phyloP scores from a whole-genome alignment of 306 rosid genomes.

The Elaeagnus macrophylla region DNA sequence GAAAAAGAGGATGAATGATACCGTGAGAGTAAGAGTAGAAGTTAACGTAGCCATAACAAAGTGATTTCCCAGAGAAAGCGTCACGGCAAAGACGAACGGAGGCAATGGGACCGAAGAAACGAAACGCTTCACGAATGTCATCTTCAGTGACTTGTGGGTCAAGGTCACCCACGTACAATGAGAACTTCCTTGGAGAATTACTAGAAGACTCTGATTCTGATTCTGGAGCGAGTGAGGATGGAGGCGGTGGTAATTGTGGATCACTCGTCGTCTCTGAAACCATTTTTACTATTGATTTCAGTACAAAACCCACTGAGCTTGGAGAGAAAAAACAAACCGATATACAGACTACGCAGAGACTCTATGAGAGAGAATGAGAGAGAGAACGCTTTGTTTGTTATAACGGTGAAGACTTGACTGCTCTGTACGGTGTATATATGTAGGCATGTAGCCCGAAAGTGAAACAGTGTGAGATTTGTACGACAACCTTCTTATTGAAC shows the following conservation, averaged over 20 bases:
- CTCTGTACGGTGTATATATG: too few relatives aligned
- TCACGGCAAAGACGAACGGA: conserved; percentile 1
- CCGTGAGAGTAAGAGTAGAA: conserved; percentile 15
- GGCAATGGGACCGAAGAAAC: conserved; percentile 15
- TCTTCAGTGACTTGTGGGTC: conserved; percentile 7
- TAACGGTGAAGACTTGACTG: too few relatives aligned
- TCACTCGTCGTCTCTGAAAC: not conserved
- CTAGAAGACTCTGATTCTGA: too few relatives aligned
- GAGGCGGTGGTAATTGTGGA: not conserved
- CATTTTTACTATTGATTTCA: not conserved
- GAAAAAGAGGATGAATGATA: not conserved
- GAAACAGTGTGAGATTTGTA: too few relatives aligned
- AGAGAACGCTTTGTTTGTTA: too few relatives aligned
- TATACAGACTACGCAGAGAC: too few relatives aligned
- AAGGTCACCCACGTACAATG: conserved; percentile 18
- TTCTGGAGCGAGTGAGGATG: not conserved
- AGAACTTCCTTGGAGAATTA: not conserved
- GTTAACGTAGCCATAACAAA: conserved; percentile 16
- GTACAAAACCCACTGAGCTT: too few relatives aligned
- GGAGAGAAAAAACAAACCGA: too few relatives aligned
- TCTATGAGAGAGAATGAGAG: too few relatives aligned
- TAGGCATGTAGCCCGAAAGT: too few relatives aligned
- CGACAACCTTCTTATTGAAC: too few relatives aligned
- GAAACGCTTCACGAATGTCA: conserved; percentile 6
- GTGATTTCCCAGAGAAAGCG: conserved; percentile 6